phyloP scores from a whole-genome alignment of 495 filamentous ascomycete species.

The Sabuloglossum arenarium region DNA sequence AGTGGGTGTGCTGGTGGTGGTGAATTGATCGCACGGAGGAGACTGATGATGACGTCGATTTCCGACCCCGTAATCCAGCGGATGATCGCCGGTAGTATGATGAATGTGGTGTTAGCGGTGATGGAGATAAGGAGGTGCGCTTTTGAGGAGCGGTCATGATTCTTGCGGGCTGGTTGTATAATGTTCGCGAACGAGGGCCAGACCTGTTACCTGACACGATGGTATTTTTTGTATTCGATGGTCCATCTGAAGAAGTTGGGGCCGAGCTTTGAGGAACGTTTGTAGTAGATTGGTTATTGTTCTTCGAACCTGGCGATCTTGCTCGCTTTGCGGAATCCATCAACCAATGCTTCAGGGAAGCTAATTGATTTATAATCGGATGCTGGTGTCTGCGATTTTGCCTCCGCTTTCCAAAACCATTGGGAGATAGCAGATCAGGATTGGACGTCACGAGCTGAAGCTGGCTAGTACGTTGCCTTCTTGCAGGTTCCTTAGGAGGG shows the following conservation, averaged over 20 bases:
- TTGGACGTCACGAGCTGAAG: constrained; percentile 61
- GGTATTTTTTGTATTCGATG: not conserved
- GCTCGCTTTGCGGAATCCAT: constrained; percentile 56
- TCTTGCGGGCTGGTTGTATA: not conserved
- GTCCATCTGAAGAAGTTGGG: not conserved
- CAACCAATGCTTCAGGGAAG: constrained; percentile 77
- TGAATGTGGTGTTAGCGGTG: constrained; percentile 69
- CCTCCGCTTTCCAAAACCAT: constrained; percentile 32
- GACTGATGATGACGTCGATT: constrained; percentile 89
- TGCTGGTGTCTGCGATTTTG: constrained; percentile 40
- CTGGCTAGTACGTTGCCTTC: constrained; percentile 51
- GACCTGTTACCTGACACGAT: not conserved
- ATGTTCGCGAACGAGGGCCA: not conserved
- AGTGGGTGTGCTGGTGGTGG: constrained; percentile 70
- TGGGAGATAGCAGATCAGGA: constrained; percentile 35
- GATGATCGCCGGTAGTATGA: constrained; percentile 50
- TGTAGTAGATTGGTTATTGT: constrained; percentile 1
- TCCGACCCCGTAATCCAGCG: constrained; percentile 66
- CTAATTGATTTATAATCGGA: constrained; percentile 54
- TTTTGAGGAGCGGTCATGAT: constrained; percentile 12
- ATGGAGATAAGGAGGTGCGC: constrained; percentile 74
- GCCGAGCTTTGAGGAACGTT: not conserved
- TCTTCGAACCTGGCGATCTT: constrained; percentile 38
- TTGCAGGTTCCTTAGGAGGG: constrained; percentile 59
- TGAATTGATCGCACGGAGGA: constrained; percentile 75